A percentile compares a stretch with the other conserved stretches of the same genome.
These are phyloP conservation scores for Ascoidea tarda DNA, from an alignment of 805 yeast species.

Conservation along the genomic window DNA sequence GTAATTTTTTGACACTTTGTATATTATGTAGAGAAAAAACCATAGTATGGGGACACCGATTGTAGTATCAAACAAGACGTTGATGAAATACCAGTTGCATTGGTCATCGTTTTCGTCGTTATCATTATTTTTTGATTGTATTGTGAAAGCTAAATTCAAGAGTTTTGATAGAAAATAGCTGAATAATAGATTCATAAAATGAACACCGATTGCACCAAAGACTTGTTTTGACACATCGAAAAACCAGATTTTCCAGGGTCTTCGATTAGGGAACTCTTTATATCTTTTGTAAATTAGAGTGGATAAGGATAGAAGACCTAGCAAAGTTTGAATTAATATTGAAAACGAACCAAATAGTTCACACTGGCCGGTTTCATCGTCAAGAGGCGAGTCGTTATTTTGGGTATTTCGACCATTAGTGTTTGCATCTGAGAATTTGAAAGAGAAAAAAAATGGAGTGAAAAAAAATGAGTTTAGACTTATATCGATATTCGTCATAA, in stretches of 20 bases:
- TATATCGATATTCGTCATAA: too few species aligned
- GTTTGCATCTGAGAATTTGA: too few species aligned
- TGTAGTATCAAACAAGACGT: slow-evolving; percentile 81
- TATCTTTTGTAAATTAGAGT: slow-evolving; percentile 64
- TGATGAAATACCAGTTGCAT: slow-evolving; percentile 91
- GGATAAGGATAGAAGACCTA: slow-evolving; percentile 68
- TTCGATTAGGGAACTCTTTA: slow-evolving; percentile 62
- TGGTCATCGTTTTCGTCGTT: slow-evolving; percentile 44
- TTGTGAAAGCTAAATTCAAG: neutral
- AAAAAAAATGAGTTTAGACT: too few species aligned
- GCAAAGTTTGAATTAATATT: slow-evolving; percentile 52
- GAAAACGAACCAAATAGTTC: slow-evolving; percentile 79
- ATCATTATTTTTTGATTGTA: slow-evolving; percentile 5
- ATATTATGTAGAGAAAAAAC: slow-evolving; percentile 36
- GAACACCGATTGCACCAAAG: slow-evolving; percentile 76
- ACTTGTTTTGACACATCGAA: slow-evolving; percentile 87
- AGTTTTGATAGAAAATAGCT: slow-evolving; percentile 39
- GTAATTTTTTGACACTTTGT: slow-evolving; percentile 27
- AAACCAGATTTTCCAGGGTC: slow-evolving; percentile 83
- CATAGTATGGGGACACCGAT: slow-evolving; percentile 80
- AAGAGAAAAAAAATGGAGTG: too few species aligned
- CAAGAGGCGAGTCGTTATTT: too few species aligned
- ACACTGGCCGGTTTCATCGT: slow-evolving; percentile 21
- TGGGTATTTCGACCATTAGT: too few species aligned
- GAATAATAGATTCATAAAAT: slow-evolving; percentile 57